Percentiles rank a stretch among this genome's conserved stretches.
Evolutionary conservation across 1,139 yeast genomes (phyloP).

Genomic region (Pichia sp.): DNA sequence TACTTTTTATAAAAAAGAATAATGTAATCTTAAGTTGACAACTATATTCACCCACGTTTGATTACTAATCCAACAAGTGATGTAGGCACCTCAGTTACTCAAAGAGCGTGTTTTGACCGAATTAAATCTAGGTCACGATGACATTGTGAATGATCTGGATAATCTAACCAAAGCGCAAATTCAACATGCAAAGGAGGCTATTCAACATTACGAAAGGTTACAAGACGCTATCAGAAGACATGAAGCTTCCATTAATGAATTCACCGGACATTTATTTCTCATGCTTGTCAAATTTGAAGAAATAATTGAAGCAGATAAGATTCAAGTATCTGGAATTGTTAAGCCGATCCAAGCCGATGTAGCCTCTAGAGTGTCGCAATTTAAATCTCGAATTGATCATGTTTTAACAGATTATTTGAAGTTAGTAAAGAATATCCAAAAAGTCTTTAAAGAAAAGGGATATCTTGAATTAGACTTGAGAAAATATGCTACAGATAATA

Average conservation of each 20-base stretch:
- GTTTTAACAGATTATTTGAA: constrained; percentile 9
- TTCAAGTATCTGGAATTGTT: constrained; percentile 7
- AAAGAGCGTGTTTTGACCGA: constrained; percentile 12
- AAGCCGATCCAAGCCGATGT: constrained; percentile 18
- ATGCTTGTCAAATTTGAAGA: constrained; percentile 16
- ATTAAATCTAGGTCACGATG: constrained; percentile 6
- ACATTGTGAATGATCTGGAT: constrained; percentile 25
- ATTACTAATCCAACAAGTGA: neutral
- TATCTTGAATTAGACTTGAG: constrained; percentile 39
- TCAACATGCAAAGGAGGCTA: constrained; percentile 20
- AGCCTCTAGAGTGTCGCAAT: constrained; percentile 15
- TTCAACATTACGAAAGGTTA: constrained; percentile 20
- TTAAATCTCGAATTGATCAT: constrained; percentile 19
- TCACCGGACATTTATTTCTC: constrained; percentile 18
- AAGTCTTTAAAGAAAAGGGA: constrained; percentile 34
- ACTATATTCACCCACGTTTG: no score
- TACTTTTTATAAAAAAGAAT: neutral
- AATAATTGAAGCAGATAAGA: constrained; percentile 6
- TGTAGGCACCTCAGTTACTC: constrained; percentile 21
- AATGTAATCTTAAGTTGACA: no score
- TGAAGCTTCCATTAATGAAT: constrained; percentile 17
- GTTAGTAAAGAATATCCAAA: constrained; percentile 24
- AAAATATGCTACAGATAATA: constrained; percentile 22
- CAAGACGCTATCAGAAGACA: constrained; percentile 25
- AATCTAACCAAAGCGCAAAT: constrained; percentile 13